Evolutionary conservation across 2,329 filamentous ascomycete species (phyloP).

Genomic region (Ceratocystis cubensis): DNA sequence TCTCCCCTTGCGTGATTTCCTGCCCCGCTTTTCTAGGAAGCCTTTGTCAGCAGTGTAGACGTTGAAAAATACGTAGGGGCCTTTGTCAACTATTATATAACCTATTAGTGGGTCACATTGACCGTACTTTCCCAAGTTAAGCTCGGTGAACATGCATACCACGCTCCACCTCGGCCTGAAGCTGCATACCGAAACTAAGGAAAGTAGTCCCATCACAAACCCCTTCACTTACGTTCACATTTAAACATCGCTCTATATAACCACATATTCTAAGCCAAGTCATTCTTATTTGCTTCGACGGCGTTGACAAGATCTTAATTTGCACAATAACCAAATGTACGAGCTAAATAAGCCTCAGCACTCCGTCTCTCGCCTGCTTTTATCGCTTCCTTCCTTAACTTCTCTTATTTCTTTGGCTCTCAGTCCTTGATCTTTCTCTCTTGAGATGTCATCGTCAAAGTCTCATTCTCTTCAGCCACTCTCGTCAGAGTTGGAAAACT

Average conservation of each 20-base stretch:
- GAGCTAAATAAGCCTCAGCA: not conserved
- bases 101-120: not conserved
- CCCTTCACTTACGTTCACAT: not conserved
- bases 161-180: not conserved
- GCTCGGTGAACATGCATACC: not conserved
- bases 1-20: not conserved
- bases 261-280: not conserved
- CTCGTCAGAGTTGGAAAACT: conserved; percentile 63
- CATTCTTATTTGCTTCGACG: no score
- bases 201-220: not conserved
- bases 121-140: not conserved
- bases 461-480: not conserved
- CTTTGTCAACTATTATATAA: not conserved
- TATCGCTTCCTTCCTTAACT: not conserved
- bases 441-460: conserved; percentile 7
- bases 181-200: not conserved
- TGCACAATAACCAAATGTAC: not conserved
- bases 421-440: not conserved
- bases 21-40: not conserved
- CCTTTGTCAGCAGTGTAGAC: not conserved
- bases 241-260: not conserved
- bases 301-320: not conserved
- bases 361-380: not conserved
- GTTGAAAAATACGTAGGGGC: no score
- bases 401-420: no score